A percentile compares a stretch with the other conserved stretches of the same genome.
Evolutionary conservation across 257 asterid genomes (phyloP).

Genomic region (Agastache rugosa): DNA sequence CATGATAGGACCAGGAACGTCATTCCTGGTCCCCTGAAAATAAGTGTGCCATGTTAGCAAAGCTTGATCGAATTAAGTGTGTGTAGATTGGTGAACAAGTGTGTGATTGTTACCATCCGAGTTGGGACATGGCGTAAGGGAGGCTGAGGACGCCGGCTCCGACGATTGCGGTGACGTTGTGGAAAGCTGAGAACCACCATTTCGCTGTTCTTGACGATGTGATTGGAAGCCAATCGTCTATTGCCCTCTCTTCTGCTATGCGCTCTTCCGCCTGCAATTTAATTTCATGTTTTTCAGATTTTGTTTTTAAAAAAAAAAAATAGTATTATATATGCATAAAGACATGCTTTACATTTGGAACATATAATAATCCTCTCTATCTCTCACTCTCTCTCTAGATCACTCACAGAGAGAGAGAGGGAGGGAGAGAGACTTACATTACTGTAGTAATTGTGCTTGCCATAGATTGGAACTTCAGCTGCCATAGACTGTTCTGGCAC

Average conservation of each 20-base stretch:
- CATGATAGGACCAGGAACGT: neutral
- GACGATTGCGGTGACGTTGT: conserved; percentile 53
- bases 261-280: no score
- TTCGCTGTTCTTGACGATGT: conserved; percentile 48
- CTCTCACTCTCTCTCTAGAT: no score
- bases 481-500: neutral
- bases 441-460: neutral
- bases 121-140: conserved; percentile 51
- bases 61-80: no score
- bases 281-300: no score
- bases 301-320: no score
- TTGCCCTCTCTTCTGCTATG: conserved; percentile 40
- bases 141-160: conserved; percentile 58
- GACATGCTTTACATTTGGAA: no score
- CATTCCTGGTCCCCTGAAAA: neutral
- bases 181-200: conserved; percentile 61
- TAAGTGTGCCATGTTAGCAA: no score
- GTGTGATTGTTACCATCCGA: no score
- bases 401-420: no score
- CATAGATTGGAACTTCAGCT: neutral
- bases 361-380: no score
- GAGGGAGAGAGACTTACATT: neutral
- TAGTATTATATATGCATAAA: no score
- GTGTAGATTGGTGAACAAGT: no score
- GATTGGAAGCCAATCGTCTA: conserved; percentile 53